A percentile compares a stretch with the other conserved stretches of the same genome.
Conservation (phyloP, 2,329 filamentous ascomycete genomes). For the Pseudopyricularia cyperi region DNA sequence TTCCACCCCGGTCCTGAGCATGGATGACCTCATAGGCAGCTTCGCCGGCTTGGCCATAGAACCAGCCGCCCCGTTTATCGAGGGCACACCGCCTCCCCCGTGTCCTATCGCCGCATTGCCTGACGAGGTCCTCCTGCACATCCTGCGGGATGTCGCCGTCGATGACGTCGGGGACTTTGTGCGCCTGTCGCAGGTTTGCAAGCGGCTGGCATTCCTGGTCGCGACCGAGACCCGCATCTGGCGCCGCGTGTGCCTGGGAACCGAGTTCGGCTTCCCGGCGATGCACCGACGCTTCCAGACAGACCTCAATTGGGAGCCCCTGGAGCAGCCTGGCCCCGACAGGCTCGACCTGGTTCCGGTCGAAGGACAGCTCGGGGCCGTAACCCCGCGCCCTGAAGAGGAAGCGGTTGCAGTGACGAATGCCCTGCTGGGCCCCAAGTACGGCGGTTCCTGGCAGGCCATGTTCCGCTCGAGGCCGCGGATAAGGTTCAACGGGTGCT, state of each 20-base stretch:
- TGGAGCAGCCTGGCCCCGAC: background rate
- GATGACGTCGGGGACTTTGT: constrained; percentile 65
- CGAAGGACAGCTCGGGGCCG: constrained; percentile 10
- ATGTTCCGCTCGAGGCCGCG: constrained; percentile 78
- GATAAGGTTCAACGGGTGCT: constrained; percentile 87
- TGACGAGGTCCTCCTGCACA: constrained; percentile 71
- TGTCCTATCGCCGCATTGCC: constrained; percentile 70
- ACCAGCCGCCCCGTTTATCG: constrained; percentile 52
- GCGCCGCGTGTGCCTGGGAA: constrained; percentile 59
- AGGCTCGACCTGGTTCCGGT: background rate
- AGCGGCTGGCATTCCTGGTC: constrained; percentile 73
- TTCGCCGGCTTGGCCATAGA: constrained; percentile 62
- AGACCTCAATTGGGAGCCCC: constrained; percentile 37
- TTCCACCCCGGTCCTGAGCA: constrained; percentile 34
- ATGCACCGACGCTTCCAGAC: constrained; percentile 75
- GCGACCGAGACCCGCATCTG: constrained; percentile 76
- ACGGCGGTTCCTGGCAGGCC: constrained; percentile 41
- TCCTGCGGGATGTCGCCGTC: constrained; percentile 60
- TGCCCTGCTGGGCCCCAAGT: constrained; percentile 28
- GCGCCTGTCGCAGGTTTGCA: constrained; percentile 71
- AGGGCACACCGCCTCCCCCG: constrained; percentile 59
- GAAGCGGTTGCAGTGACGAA: constrained; percentile 22
- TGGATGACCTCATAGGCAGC: constrained; percentile 59
- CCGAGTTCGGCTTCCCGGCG: constrained; percentile 62
- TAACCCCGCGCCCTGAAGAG: constrained; percentile 9